Evolutionary conservation across 768 basidiomycete species (phyloP).

Genomic region (Tulasnella sp.): DNA sequence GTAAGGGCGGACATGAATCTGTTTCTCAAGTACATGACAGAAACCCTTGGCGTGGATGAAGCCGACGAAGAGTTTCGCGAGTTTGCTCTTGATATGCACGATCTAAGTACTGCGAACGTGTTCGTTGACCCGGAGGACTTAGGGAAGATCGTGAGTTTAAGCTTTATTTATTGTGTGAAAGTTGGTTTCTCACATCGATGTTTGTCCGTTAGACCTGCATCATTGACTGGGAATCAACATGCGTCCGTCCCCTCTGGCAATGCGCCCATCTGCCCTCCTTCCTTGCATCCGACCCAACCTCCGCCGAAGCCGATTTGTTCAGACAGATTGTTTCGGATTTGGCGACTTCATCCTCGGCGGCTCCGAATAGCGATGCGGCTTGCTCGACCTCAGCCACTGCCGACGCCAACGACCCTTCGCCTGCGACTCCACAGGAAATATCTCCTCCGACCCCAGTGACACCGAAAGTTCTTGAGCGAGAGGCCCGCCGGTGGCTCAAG

Average conservation of each 20-base stretch:
- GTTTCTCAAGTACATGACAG: conserved; percentile 61
- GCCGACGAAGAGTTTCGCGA: conserved; percentile 48
- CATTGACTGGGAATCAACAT: conserved; percentile 91
- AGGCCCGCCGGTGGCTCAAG: conserved; percentile 61
- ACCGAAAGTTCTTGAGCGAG: neutral
- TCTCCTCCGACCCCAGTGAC: conserved; percentile 26
- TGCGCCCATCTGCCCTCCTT: conserved; percentile 79
- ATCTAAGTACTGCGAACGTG: conserved; percentile 78
- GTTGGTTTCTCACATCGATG: conserved; percentile 2
- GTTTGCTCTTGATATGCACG: conserved; percentile 81
- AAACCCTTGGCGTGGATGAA: conserved; percentile 30
- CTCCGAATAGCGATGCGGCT: conserved; percentile 34
- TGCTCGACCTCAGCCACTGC: neutral
- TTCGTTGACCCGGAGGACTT: conserved; percentile 71
- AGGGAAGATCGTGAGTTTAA: conserved; percentile 62
- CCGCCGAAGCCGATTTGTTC: conserved; percentile 25
- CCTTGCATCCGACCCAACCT: conserved; percentile 52
- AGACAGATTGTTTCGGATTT: conserved; percentile 21
- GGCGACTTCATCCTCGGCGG: neutral
- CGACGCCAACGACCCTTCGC: neutral
- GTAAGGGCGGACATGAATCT: conserved; percentile 68
- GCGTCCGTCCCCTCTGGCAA: conserved; percentile 79
- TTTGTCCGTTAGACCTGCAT: conserved; percentile 60
- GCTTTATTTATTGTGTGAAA: conserved; percentile 25
- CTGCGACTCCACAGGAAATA: conserved; percentile 31